These are phyloP conservation scores for thale cress (Arabidopsis thaliana) DNA, from an alignment of 345 rosid species.

Conservation along the genomic window DNA sequence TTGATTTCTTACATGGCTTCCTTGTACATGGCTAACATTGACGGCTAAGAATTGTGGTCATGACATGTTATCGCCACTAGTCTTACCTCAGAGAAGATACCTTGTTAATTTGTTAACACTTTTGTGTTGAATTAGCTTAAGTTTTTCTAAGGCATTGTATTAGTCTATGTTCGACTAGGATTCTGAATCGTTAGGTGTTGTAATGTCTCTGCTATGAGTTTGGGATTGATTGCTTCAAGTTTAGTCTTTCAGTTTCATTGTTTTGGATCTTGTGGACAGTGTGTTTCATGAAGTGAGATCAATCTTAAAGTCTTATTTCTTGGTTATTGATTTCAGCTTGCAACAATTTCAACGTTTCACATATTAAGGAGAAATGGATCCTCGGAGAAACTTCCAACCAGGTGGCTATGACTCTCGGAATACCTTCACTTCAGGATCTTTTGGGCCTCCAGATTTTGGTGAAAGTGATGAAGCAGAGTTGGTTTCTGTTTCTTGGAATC, in stretches of 20 bases:
- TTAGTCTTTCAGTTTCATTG: not conserved
- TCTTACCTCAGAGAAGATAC: constrained; percentile 16
- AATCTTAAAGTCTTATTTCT: not conserved
- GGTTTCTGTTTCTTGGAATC: constrained; percentile 85
- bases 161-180: constrained; percentile 6
- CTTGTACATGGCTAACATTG: not conserved
- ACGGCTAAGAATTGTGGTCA: not conserved
- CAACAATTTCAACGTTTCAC: constrained; percentile 35
- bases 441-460: constrained; percentile 45
- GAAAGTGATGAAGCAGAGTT: constrained; percentile 57
- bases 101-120: not conserved
- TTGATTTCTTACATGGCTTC: constrained; percentile 14
- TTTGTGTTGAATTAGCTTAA: constrained; percentile 11
- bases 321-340: constrained; percentile 39
- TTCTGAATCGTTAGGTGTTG: not conserved
- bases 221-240: not conserved
- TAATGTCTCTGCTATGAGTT: not conserved
- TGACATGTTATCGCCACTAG: constrained; percentile 15
- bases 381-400: constrained; percentile 43
- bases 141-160: not conserved
- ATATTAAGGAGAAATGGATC: constrained; percentile 53
- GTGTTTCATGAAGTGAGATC: constrained; percentile 7
- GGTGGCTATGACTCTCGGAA: constrained; percentile 41
- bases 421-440: constrained; percentile 44
- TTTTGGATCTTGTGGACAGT: constrained; percentile 4